Base-by-base conservation (phyloP, 768 basidiomycete genomes). In the Pleurotus salmoneostramineus region DNA sequence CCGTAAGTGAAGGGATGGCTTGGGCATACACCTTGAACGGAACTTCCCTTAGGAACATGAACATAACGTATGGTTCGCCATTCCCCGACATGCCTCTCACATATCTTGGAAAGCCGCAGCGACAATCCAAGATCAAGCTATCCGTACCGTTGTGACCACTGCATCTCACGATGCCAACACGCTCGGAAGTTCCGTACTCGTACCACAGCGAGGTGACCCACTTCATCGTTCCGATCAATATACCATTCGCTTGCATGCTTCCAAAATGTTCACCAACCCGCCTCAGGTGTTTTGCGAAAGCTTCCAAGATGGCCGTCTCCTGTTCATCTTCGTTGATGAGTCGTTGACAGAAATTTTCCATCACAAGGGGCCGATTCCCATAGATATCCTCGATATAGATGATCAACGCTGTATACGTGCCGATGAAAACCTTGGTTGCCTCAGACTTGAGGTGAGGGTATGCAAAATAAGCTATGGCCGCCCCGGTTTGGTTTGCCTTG, bases 311-410 rank as follows among this genome's bases (percentile, higher is more conserved):
- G 8, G 17, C 10, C 1, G 40, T 32, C 17, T 31, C 12, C 5
- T 56, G 54, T 27, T 27, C 21, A 3, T 1, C 21, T 3, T 27
- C 3, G 21, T 27, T 3, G 3, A 27, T 27, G 21, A 27, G 21
- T 27, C 21, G 21, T 27, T 27, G 21, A 27, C 21, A 27, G 3
- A 27, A 27, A 3, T 27, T 1, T 3, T 27, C 21, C 37, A 40
- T n/a, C 37, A 40, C 37, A 40, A 33, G 32, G 3, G 3, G 12
- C 14, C 33, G 21, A 6, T 50, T 11, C 6, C 49, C 33, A 14
- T 32, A 50, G 11, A 35, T 27, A 17, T 55, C 37, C n/a, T 55
- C 52, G 1, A 44, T 60, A 62, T 57, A 64, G 48, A 62, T 44
- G 51, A 57, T 33, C n/a, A 44, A 31, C 4, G 52, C n/a, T 5